These are phyloP conservation scores for Cardiospermum halicacabum DNA, from an alignment of 345 rosid species.

Conservation along the genomic window DNA sequence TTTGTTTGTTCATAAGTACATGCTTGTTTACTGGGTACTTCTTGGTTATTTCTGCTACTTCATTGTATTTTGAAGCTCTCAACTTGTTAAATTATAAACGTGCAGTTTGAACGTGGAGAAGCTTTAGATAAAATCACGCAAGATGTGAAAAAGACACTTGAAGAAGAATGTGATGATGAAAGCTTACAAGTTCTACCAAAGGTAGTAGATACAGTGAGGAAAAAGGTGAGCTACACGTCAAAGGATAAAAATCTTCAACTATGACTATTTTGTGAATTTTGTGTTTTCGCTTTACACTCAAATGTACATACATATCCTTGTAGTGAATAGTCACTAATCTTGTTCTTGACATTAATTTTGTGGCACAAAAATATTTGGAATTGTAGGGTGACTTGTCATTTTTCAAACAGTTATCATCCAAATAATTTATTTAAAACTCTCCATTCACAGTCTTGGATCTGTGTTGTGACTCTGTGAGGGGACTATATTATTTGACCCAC, in stretches of 20 bases:
- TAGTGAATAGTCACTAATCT: neutral
- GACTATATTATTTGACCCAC: neutral
- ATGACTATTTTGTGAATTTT: neutral
- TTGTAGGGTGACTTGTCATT: neutral
- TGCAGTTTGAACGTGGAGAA: conserved; percentile 95
- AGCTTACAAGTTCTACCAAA: conserved; percentile 73
- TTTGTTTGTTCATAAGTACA: neutral
- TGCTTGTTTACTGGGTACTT: neutral
- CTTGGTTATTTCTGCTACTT: conserved; percentile 3
- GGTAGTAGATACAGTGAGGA: conserved; percentile 84
- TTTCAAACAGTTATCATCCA: neutral
- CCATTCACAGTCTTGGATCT: neutral
- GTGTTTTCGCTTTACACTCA: neutral
- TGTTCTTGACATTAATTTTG: neutral
- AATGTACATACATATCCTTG: too few species aligned
- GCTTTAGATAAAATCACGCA: conserved; percentile 78
- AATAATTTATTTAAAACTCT: neutral
- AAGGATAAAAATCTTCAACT: neutral
- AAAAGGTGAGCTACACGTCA: conserved; percentile 45
- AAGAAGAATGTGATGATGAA: conserved; percentile 83
- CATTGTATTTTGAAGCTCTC: conserved; percentile 1
- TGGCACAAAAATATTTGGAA: neutral
- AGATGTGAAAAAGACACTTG: conserved; percentile 60
- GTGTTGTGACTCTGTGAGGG: neutral
- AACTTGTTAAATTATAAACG: conserved; percentile 3